phyloP scores from a whole-genome alignment of 495 filamentous ascomycete species.

The Aspergillus mulundensis region DNA sequence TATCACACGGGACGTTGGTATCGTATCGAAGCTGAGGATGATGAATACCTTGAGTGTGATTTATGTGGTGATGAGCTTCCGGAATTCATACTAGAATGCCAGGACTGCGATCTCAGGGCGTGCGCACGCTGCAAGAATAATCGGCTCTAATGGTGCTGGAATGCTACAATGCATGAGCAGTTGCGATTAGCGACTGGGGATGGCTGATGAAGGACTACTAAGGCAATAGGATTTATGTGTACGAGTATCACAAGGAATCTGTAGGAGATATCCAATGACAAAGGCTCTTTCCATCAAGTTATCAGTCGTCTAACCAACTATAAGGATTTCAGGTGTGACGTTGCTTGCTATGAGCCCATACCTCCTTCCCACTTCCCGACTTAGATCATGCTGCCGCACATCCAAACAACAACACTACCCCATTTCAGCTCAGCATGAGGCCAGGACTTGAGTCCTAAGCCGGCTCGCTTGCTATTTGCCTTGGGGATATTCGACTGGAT shows the following conservation, averaged over 20 bases:
- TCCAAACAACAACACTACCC: not conserved
- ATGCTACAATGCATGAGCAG: not conserved
- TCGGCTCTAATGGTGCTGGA: not conserved
- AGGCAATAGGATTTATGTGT: not conserved
- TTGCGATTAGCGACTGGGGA: not conserved
- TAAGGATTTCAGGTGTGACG: too few species aligned
- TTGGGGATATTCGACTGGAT: not conserved
- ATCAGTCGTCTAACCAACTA: too few species aligned
- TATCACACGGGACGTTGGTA: not conserved
- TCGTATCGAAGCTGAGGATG: too few species aligned
- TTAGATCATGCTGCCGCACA: not conserved
- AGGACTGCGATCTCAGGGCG: conserved; percentile 1
- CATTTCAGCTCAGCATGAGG: not conserved
- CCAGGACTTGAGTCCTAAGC: too few species aligned
- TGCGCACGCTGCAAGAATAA: conserved; percentile 10
- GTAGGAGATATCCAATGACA: not conserved
- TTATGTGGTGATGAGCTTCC: too few species aligned
- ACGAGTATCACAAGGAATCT: not conserved
- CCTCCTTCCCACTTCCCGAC: too few species aligned
- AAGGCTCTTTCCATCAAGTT: too few species aligned
- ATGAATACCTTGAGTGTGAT: too few species aligned
- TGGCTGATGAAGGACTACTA: not conserved
- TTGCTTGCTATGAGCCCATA: too few species aligned
- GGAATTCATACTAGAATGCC: conserved; percentile 7
- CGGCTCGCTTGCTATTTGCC: not conserved